These are phyloP conservation scores for Dactylellina leptospora DNA, from an alignment of 2,329 filamentous ascomycete genomes.

Conservation along the genomic window DNA sequence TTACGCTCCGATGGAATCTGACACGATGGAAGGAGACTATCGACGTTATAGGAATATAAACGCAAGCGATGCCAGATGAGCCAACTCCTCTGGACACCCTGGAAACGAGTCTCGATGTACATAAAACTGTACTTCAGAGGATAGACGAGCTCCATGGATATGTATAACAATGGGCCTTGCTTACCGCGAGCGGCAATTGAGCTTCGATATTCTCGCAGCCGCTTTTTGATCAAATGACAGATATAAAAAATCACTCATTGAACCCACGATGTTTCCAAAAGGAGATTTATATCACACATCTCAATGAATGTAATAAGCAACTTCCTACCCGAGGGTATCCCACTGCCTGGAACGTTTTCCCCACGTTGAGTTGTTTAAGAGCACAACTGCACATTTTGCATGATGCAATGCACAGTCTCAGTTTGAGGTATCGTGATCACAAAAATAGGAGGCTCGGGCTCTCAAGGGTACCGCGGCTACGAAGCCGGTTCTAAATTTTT, in stretches of 20 bases:
- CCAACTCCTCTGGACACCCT: too few relatives aligned
- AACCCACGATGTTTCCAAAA: slow-evolving; percentile 16
- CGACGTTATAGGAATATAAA: too few relatives aligned
- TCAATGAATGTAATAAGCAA: slow-evolving; percentile 15
- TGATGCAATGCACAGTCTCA: not conserved
- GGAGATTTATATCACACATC: slow-evolving; percentile 42
- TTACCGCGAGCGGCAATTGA: slow-evolving; percentile 9
- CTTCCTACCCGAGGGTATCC: slow-evolving; percentile 8
- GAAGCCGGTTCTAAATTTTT: not conserved
- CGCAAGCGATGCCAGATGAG: too few relatives aligned
- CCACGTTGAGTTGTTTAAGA: slow-evolving; percentile 49
- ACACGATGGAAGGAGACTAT: too few relatives aligned
- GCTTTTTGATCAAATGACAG: slow-evolving; percentile 49
- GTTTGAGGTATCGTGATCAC: slow-evolving; percentile 1
- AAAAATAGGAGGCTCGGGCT: too few relatives aligned
- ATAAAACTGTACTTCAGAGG: too few relatives aligned
- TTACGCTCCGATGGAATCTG: not conserved
- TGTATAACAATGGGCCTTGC: not conserved
- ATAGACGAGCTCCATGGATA: slow-evolving; percentile 49
- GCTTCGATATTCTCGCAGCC: too few relatives aligned
- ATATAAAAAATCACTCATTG: slow-evolving; percentile 50
- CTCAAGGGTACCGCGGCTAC: not conserved
- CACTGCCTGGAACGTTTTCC: slow-evolving; percentile 25
- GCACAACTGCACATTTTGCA: not conserved
- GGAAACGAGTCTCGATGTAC: not conserved